Base-by-base conservation (phyloP, 1,284 basidiomycete species). In the Mycosarcoma maydis region DNA sequence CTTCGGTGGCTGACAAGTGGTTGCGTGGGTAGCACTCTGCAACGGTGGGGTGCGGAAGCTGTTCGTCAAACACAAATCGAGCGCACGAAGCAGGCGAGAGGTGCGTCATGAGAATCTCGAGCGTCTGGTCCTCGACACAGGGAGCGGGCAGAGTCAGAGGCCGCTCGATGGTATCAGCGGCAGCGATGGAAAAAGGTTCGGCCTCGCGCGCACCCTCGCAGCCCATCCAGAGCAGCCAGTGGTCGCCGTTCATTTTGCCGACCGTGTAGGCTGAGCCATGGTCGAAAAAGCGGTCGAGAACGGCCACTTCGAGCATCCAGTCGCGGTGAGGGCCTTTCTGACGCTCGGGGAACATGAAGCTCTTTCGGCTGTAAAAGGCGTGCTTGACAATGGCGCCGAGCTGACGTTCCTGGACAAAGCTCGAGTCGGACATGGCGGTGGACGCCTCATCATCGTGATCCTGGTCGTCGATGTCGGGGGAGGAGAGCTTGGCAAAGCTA, bases 311-410 rank as follows among this genome's bases (percentile, higher is more conserved):
- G 61, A 92, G 87, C 72, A 88, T 88, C 96, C 96, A 99, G 82
- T 94, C 92, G 65, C 89, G 87, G 84, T 99, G 96, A 24, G 95
- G 95, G 3, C 94, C 94, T 37, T 86, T 86, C 82, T 99, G 96
- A 40, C 91, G 88, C 82, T 98, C 96, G 16, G 96, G 96, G 83
- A 98, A 98, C 91, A 98, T 98, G 87, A 98, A 98, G 10, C 91
- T 90, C 84, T 98, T 99, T 77, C 95, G 90, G 44, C 93, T 96
- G 85, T 98, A 99, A 86, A 98, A 99, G 53, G 73, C 72, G 46
- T 73, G 68, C 41, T 71, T 56, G 49, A 80, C 80, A 14, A 74
- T 46, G 14, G 54, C 51, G 26, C 77, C 80, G 5, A 80, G 72
- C 44, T 66, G 57, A 23, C 62, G 60, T 27, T 66, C 60, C 33